Percentiles rank a stretch among this genome's conserved stretches.
Conservation (phyloP, 2,329 filamentous ascomycete genomes). For the Paracamarosporium sp. region DNA sequence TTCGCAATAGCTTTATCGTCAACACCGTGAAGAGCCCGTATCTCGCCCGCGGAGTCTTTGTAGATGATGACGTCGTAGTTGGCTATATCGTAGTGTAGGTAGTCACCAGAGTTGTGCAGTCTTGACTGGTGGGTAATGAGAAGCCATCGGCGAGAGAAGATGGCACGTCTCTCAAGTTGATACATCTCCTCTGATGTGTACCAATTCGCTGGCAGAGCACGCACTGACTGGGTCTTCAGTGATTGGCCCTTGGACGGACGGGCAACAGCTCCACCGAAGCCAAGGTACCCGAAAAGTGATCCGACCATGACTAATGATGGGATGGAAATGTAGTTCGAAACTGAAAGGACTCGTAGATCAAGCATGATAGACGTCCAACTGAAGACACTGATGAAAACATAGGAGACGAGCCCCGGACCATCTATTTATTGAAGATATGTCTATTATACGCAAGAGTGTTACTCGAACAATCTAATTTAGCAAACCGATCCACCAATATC, state of each 20-base stretch:
- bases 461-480: not conserved
- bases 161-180: conserved; percentile 56
- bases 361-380: not conserved
- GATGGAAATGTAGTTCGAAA: not conserved
- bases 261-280: conserved; percentile 25
- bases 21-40: conserved; percentile 47
- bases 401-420: not conserved
- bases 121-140: conserved; percentile 62
- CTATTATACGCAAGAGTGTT: not conserved
- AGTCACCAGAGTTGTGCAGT: conserved; percentile 62
- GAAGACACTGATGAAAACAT: not conserved
- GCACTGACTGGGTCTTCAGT: conserved; percentile 28
- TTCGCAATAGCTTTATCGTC: not conserved
- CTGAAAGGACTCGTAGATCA: not conserved
- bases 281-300: conserved; percentile 35
- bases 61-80: conserved; percentile 53
- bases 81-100: conserved; percentile 57
- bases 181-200: conserved; percentile 52
- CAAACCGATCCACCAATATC: not conserved
- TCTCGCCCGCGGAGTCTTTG: conserved; percentile 44
- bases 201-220: conserved; percentile 52
- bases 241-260: conserved; percentile 23
- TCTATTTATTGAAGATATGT: not conserved
- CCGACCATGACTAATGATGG: conserved; percentile 25
- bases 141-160: conserved; percentile 64